Evolutionary conservation across 768 basidiomycete species (phyloP).

Genomic region (Tylopilus vinaceipallidus): DNA sequence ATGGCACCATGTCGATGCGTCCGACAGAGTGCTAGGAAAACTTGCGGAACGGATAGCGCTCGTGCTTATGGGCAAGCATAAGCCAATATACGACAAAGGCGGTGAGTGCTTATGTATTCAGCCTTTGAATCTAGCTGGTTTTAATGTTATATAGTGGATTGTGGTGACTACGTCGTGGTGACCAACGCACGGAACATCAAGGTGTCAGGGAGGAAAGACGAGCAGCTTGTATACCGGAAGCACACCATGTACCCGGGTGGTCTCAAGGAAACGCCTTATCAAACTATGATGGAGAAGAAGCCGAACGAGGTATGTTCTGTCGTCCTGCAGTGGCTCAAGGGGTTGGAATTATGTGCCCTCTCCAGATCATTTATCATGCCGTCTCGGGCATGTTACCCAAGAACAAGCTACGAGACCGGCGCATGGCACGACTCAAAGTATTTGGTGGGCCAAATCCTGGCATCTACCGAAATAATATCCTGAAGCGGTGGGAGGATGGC

Average conservation of each 20-base stretch:
- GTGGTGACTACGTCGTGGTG: constrained; percentile 96
- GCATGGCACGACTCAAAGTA: constrained; percentile 85
- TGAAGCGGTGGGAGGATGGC: constrained; percentile 84
- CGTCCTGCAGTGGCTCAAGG: neutral
- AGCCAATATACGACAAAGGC: constrained; percentile 92
- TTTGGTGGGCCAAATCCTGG: constrained; percentile 81
- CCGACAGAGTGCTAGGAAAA: constrained; percentile 90
- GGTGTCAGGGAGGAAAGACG: constrained; percentile 86
- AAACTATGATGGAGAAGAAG: constrained; percentile 76
- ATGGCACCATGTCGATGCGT: constrained; percentile 94
- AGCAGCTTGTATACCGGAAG: constrained; percentile 84
- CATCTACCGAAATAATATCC: constrained; percentile 69
- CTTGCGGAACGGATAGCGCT: constrained; percentile 92
- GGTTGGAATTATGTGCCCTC: neutral
- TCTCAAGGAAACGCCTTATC: constrained; percentile 86
- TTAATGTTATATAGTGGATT: constrained; percentile 66
- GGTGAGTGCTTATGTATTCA: constrained; percentile 45
- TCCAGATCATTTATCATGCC: constrained; percentile 89
- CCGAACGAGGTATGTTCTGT: constrained; percentile 77
- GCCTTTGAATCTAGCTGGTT: neutral
- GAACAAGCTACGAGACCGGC: constrained; percentile 88
- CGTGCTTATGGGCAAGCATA: constrained; percentile 98
- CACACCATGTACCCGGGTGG: constrained; percentile 94
- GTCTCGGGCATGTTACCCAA: constrained; percentile 99
- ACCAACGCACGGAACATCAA: constrained; percentile 82